Base-by-base conservation (phyloP, 2,329 filamentous ascomycete genomes). In the Talaromyces sp. region DNA sequence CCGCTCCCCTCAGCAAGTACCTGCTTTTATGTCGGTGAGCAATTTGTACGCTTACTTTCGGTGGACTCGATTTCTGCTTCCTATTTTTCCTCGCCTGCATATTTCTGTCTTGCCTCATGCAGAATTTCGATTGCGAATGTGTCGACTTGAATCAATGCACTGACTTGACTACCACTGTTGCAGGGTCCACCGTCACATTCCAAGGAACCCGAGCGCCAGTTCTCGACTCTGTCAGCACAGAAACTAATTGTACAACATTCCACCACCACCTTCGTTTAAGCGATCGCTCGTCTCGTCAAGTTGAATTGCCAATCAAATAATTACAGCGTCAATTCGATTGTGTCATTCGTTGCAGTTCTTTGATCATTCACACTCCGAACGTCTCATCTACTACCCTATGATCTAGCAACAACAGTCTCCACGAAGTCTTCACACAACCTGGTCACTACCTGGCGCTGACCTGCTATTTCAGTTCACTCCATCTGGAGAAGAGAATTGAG, bases 101-200 rank as follows among this genome's bases (percentile, higher is more conserved):
- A 22, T 37, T 39, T 15, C n/a, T 8, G 9, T 54, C 8, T 19
- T 19, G 19, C 6, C 33, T 22, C 22, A 22, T 22, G 17, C 31
- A 50, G 3, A 31, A n/a, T 37, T 13, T 39, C 9, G 33, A 37
- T 8, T 33, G 33, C 15, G 11, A 37, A 17, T 33, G 33, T 15
- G n/a, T 22, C 33, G 7, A 37, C n/a, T 15, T 33, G 15, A 33
- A 56, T 56, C 43, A 49, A 25, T 62, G 43, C 39, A 54, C 60
- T 62, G 47, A 62, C 39, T 19, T 22, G 1, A 15, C 33, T 31
- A 22, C 31, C 8, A 19, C n/a, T 27, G 9, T 39, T 27, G 27
- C 59, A 61, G 60, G 47, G 22, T 43, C 60, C 41, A 54, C 37
- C 39, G 47, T 54, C 35, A 62, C 47, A 31, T 41, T 31, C 35